Percentiles rank a stretch among this genome's conserved stretches.
These are phyloP conservation scores for Hypoxylon subgilvum DNA, from an alignment of 495 filamentous ascomycete species.

Conservation along the genomic window DNA sequence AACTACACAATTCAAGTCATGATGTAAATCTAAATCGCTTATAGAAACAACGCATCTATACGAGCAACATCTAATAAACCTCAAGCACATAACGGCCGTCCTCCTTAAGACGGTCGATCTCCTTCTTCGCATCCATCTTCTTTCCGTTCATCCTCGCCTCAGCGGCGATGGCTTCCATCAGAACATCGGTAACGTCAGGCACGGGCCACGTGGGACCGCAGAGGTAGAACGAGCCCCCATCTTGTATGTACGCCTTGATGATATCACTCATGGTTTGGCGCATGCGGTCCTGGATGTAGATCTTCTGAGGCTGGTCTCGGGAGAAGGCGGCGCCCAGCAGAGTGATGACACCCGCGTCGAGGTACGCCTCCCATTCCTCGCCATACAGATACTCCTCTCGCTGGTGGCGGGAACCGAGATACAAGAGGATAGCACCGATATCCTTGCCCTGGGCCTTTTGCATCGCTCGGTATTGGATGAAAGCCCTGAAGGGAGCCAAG, in stretches of 20 bases:
- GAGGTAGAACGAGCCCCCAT: conserved; percentile 92
- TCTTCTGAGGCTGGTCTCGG: conserved; percentile 95
- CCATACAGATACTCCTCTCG: conserved; percentile 98
- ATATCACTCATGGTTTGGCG: conserved; percentile 85
- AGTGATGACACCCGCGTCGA: conserved; percentile 93
- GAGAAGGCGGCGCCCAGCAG: conserved; percentile 93
- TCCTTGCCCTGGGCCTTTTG: conserved; percentile 94
- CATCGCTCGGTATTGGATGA: conserved; percentile 96
- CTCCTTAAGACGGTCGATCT: conserved; percentile 97
- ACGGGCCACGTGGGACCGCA: conserved; percentile 99
- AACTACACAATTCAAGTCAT: conserved; percentile 1
- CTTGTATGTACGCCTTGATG: conserved; percentile 82
- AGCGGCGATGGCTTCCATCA: conserved; percentile 88
- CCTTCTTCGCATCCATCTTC: conserved; percentile 87
- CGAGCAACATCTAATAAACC: conserved; percentile 70
- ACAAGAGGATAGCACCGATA: conserved; percentile 90
- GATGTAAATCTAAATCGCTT: conserved; percentile 14
- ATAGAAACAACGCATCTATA: conserved; percentile 5
- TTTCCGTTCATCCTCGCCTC: conserved; percentile 71
- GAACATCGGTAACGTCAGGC: conserved; percentile 92
- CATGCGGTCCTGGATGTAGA: conserved; percentile 99
- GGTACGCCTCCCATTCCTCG: conserved; percentile 98
- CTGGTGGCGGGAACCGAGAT: conserved; percentile 96
- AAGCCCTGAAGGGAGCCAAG: conserved; percentile 95
- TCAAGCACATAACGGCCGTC: conserved; percentile 91